A percentile compares a stretch with the other conserved stretches of the same genome.
phyloP scores from a whole-genome alignment of 257 asterid species.

The Nemophila menziesii region DNA sequence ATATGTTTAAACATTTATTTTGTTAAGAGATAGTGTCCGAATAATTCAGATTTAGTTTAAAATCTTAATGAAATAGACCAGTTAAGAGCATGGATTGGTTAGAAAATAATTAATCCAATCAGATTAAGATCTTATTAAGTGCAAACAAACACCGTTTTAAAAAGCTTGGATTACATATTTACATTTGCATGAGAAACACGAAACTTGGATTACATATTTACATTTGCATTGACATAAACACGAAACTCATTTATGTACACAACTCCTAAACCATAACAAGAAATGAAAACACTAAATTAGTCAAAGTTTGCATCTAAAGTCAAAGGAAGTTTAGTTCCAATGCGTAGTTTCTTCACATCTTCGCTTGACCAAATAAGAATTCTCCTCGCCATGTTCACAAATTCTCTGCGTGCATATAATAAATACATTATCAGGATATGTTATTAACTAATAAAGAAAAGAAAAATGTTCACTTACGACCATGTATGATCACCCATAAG shows the following conservation, averaged over 20 bases:
- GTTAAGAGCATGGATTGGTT: too few species aligned
- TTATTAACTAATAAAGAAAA: background rate
- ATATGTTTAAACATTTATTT: too few species aligned
- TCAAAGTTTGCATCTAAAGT: slow-evolving; percentile 6
- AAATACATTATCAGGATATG: slow-evolving; percentile 7
- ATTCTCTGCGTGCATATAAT: slow-evolving; percentile 5
- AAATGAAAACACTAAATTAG: background rate
- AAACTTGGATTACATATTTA: too few species aligned
- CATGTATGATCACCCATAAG: slow-evolving; percentile 95
- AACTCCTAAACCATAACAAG: background rate
- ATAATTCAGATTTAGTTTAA: too few species aligned
- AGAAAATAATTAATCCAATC: too few species aligned
- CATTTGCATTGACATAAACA: background rate
- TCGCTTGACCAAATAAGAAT: slow-evolving; percentile 37
- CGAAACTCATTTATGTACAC: background rate
- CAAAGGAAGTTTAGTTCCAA: slow-evolving; percentile 39
- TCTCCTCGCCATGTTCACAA: slow-evolving; percentile 5
- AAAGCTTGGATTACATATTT: background rate
- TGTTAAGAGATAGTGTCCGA: too few species aligned
- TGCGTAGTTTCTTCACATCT: slow-evolving; percentile 63
- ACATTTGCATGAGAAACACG: background rate
- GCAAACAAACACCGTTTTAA: background rate
- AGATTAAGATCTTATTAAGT: too few species aligned
- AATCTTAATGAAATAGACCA: too few species aligned
- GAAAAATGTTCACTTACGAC: slow-evolving; percentile 46